Evolutionary conservation across 2,329 filamentous ascomycete genomes (phyloP).

Genomic region (Fusarium transvaalense): DNA sequence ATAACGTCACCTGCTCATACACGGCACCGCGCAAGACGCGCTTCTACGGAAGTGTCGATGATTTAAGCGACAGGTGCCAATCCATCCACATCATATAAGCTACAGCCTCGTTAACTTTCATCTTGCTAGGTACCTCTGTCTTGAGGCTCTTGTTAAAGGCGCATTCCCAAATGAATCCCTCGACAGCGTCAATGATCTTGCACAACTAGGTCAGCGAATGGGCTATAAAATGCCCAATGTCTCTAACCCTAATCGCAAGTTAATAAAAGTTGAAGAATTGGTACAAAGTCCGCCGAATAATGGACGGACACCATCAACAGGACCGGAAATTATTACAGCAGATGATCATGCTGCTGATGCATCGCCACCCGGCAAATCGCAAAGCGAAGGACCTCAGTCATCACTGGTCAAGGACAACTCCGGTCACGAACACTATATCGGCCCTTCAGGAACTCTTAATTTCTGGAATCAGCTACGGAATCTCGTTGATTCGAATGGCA

Average conservation of each 20-base stretch:
- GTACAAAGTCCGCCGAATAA: slow-evolving; percentile 9
- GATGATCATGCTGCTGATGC: background rate
- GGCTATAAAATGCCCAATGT: slow-evolving; percentile 54
- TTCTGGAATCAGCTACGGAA: slow-evolving; percentile 54
- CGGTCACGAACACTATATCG: slow-evolving; percentile 55
- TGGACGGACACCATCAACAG: background rate
- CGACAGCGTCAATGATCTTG: slow-evolving; percentile 49
- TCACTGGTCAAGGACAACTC: slow-evolving; percentile 51
- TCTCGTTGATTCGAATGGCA: slow-evolving; percentile 46
- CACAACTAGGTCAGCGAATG: slow-evolving; percentile 48
- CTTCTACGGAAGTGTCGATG: slow-evolving; percentile 55
- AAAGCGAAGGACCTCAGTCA: slow-evolving; percentile 40
- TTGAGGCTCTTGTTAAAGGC: slow-evolving; percentile 54
- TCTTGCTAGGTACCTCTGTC: slow-evolving; percentile 50
- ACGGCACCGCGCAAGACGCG: slow-evolving; percentile 53
- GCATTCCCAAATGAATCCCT: slow-evolving; percentile 52
- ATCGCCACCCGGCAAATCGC: slow-evolving; percentile 26
- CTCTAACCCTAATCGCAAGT: slow-evolving; percentile 28
- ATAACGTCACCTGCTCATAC: slow-evolving; percentile 51
- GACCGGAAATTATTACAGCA: slow-evolving; percentile 5
- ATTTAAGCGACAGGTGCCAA: slow-evolving; percentile 51
- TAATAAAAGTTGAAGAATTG: slow-evolving; percentile 36
- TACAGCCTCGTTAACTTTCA: background rate
- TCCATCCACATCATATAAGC: background rate
- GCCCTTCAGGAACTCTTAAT: slow-evolving; percentile 54